Base-by-base conservation (phyloP, 257 asterid species). In the Rehmannia glutinosa region DNA sequence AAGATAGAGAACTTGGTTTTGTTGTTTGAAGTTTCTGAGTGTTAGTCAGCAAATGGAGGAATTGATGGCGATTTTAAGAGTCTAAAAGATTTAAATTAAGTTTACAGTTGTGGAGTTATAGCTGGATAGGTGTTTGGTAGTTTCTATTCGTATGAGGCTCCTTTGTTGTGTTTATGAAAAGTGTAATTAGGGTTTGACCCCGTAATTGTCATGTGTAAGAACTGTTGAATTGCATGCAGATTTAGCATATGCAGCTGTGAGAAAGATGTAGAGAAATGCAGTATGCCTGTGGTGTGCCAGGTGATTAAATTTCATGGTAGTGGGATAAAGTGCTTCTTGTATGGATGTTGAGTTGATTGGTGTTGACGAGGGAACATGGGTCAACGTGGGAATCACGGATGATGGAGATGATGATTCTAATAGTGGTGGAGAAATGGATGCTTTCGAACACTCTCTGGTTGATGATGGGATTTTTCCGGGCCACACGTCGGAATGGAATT, bases 401-500 rank as follows among this genome's bases (percentile, higher is more conserved):
- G 82, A 81, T 13, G 81, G 92, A 5, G 89, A 78, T 38, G 80
- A 75, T 66, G 87, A 82, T 63, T 74, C 79, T 70, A 78, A 73
- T 63, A 80, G 77, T 51, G 69, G 74, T 16, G 81, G 76, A 50
- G 88, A 79, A 35, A 65, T 75, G 35, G 83, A 77, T 64, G 75
- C 72, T 21, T 75, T 54, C 6, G 79, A 83, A 58, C 64, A 74
- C 43, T 77, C 84, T 21, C 55, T 77, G 8, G 59, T 68, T 51
- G 85, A 55, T 50, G 73, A 75, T 60, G 77, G 75, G 68, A 55
- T 38, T 41, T 68, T 70, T 38, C 66, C 69, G 89, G 82, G 80
- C 97, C 95, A 2, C 76, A 71, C 62, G 72, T 86, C 12, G 97
- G 97, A 42, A 83, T 87, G 93, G 87, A 83, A 75, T 90, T 85